Evolutionary conservation across 495 filamentous ascomycete genomes (phyloP), one percentile per base, ranked within the genome.

Genomic region (Parathielavia appendiculata): DNA sequence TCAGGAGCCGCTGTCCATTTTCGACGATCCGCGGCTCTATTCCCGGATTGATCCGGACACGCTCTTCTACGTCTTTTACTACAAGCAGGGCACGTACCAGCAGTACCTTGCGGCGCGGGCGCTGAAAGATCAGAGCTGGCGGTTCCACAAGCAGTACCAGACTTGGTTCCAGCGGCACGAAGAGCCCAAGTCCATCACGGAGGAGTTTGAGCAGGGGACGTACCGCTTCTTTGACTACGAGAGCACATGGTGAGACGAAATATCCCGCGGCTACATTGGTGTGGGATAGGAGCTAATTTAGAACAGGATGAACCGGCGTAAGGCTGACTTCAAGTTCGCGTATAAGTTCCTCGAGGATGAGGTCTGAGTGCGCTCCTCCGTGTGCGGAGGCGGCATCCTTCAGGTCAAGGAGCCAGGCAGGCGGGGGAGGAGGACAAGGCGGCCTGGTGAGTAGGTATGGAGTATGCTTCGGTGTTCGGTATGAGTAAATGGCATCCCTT

Each of bases 171-270:
- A 98, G 72, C 81, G 93, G 41, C 93, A 98, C 64, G 93, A 98
- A 68, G 93, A 98, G 76, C 93, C 93, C 19, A 97, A 98, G 76
- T 89, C 83, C 45, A 98, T 98, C 66, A 97, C 93, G 0, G 95
- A 98, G 69, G 93, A 98, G 70, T 97, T 88, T 60, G 93, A 98
- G 76, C 92, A 98, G 73, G 93, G 93, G 26, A 97, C 93, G 6
- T 98, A 98, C 74, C 85, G 93, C 45, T 98, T 98, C 76, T 98
- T 98, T 74, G 93, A 98, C 72, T 98, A 97, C 66, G 93, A 98
- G 79, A 97, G 92, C 72, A 98, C 93, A 65, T 98, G 93, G 93
- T 98, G 73, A 73, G 89, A 82, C 30, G 48, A 17, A 12, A 45
- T 23, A 32, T 40, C 30, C 50, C 14, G 16, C 30, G 41, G 43